phyloP scores from a whole-genome alignment of 2,329 filamentous ascomycete species.

The Exophiala bonariae region DNA sequence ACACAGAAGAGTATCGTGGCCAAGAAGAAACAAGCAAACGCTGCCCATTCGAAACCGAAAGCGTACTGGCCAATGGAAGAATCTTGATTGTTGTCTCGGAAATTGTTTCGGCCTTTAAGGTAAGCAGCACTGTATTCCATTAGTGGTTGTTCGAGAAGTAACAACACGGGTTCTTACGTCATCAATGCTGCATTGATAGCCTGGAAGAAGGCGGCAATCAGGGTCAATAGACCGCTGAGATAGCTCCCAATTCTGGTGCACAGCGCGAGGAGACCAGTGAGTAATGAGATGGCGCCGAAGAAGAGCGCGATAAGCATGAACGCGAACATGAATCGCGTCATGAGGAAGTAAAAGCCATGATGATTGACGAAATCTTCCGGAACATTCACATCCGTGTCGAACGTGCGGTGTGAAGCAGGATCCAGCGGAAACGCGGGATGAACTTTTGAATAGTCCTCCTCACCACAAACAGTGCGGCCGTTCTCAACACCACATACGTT shows the following conservation, averaged over 20 bases:
- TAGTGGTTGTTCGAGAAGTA: no score
- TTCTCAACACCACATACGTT: constrained; percentile 68
- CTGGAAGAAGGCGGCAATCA: constrained; percentile 60
- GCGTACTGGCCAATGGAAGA: constrained; percentile 58
- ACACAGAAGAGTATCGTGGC: constrained; percentile 59
- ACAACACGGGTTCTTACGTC: constrained; percentile 61
- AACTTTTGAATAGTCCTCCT: constrained; percentile 64
- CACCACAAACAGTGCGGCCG: constrained; percentile 37
- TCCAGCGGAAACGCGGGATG: constrained; percentile 68
- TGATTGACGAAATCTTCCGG: constrained; percentile 58
- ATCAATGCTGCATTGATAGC: constrained; percentile 57
- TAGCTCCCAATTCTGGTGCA: constrained; percentile 54
- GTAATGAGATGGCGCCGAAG: constrained; percentile 58
- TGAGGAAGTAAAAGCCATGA: constrained; percentile 72
- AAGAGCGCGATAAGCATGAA: constrained; percentile 84
- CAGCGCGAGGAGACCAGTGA: constrained; percentile 48
- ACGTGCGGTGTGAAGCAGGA: constrained; percentile 57
- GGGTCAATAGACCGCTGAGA: constrained; percentile 53
- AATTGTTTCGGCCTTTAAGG: constrained; percentile 58
- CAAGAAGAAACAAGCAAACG: constrained; percentile 55
- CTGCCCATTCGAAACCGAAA: constrained; percentile 63
- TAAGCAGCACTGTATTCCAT: constrained; percentile 60
- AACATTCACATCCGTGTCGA: constrained; percentile 54
- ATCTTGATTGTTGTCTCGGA: constrained; percentile 49
- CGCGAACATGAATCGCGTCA: constrained; percentile 90